Percentiles rank a stretch among this genome's conserved stretches.
These are phyloP conservation scores for Stephanodiscus triporus DNA, from an alignment of 108 stramenopile species.

Conservation along the genomic window DNA sequence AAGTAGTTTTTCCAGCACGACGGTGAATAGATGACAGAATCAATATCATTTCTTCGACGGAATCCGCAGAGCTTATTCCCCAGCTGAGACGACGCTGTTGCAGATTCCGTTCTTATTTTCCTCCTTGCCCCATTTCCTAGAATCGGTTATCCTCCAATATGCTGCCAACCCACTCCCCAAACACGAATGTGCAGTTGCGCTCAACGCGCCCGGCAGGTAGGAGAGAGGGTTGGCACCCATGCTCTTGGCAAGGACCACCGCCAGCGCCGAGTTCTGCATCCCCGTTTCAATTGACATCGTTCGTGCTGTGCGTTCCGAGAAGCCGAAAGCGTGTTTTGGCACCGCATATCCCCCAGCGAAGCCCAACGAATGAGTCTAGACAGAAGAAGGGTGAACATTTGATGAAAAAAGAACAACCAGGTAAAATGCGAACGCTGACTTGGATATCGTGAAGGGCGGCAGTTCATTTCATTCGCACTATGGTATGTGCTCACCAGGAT, in stretches of 20 bases:
- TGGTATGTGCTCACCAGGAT: constrained; percentile 18
- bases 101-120: background rate
- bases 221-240: constrained; percentile 83
- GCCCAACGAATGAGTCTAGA: constrained; percentile 73
- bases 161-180: constrained; percentile 88
- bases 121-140: constrained; percentile 15
- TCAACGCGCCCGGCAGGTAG: constrained; percentile 90
- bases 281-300: constrained; percentile 95
- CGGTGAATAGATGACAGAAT: background rate
- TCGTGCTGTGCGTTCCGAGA: constrained; percentile 62
- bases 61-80: background rate
- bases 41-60: background rate
- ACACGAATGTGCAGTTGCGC: constrained; percentile 90
- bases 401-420: background rate
- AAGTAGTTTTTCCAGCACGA: too few species aligned
- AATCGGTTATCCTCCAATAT: constrained; percentile 72
- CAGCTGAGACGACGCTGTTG: background rate
- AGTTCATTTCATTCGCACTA: background rate
- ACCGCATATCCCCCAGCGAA: constrained; percentile 83
- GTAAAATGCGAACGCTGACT: background rate
- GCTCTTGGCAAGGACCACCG: constrained; percentile 91
- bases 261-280: constrained; percentile 96
- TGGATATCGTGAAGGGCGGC: background rate
- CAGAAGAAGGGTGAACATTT: background rate
- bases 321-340: constrained; percentile 57